phyloP scores from a whole-genome alignment of 768 basidiomycete species.

The Tricholoma bakamatsutake region DNA sequence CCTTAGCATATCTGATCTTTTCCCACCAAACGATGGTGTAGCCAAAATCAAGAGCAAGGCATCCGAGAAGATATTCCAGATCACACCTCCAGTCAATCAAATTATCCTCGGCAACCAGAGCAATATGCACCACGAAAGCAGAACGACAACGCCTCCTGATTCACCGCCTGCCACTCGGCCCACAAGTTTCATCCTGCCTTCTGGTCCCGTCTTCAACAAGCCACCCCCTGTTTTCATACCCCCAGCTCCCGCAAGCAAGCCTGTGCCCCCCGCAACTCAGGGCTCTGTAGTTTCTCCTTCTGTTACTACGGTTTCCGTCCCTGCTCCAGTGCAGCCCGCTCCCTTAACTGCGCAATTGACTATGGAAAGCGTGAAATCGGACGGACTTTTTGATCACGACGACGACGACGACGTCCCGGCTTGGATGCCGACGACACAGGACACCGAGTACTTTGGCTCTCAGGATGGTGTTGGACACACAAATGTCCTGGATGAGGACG shows the following conservation, averaged over 20 bases:
- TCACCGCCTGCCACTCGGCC: slow-evolving; percentile 43
- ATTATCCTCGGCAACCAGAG: slow-evolving; percentile 1
- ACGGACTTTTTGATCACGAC: slow-evolving; percentile 39
- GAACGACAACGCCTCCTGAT: slow-evolving; percentile 51
- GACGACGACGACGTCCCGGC: slow-evolving; percentile 30
- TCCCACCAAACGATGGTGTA: slow-evolving; percentile 28
- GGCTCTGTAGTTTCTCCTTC: background rate
- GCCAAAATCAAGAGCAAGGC: slow-evolving; percentile 29
- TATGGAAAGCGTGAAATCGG: slow-evolving; percentile 46
- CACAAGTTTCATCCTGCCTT: slow-evolving; percentile 26
- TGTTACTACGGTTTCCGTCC: slow-evolving; percentile 16
- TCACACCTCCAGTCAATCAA: slow-evolving; percentile 11
- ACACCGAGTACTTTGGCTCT: slow-evolving; percentile 41
- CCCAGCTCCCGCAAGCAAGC: slow-evolving; percentile 22
- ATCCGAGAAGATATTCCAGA: slow-evolving; percentile 21
- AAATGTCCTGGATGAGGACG: slow-evolving; percentile 47
- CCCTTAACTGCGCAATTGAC: slow-evolving; percentile 49
- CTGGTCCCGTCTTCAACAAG: slow-evolving; percentile 57
- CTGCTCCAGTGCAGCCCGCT: slow-evolving; percentile 20
- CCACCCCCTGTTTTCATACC: slow-evolving; percentile 46
- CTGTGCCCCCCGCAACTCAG: background rate
- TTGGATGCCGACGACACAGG: slow-evolving; percentile 60
- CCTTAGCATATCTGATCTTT: slow-evolving; percentile 60
- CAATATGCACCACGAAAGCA: slow-evolving; percentile 26
- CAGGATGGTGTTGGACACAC: slow-evolving; percentile 28